Conservation (phyloP, 169 alveolate genomes). For the Perkinsus olseni region DNA sequence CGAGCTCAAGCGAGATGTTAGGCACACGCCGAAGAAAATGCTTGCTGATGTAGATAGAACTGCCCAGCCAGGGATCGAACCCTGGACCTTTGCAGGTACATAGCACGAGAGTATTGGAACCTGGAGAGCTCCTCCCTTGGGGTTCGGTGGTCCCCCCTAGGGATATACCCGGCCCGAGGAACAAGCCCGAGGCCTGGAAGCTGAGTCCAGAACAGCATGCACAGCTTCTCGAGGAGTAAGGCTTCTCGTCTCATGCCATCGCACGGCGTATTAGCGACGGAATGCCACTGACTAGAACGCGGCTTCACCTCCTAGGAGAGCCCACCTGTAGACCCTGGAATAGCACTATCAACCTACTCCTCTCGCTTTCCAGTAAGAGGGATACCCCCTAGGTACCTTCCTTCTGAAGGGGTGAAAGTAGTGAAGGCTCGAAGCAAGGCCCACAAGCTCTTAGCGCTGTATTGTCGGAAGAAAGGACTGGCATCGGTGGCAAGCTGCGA, state of each 20-base stretch:
- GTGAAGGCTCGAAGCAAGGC: not conserved
- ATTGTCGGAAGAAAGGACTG: not conserved
- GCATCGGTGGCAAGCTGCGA: not conserved
- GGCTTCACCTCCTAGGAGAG: too few relatives aligned
- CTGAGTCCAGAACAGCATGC: not conserved
- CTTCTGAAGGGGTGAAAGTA: not conserved
- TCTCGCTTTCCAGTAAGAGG: too few relatives aligned
- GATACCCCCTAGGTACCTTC: not conserved
- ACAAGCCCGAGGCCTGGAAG: not conserved
- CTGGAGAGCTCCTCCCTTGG: not conserved
- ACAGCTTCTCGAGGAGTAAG: not conserved
- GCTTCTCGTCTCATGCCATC: not conserved
- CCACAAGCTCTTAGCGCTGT: not conserved
- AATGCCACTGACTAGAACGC: too few relatives aligned
- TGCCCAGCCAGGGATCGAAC: not conserved
- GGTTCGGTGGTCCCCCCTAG: not conserved
- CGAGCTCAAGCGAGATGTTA: not conserved
- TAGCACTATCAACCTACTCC: too few relatives aligned
- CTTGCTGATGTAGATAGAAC: not conserved
- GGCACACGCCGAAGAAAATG: not conserved
- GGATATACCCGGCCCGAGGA: not conserved
- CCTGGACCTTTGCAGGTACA: not conserved
- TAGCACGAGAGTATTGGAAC: not conserved
- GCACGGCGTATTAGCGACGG: too few relatives aligned
- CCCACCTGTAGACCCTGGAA: too few relatives aligned